These are phyloP conservation scores for Cymbopogon flexuosus DNA, from an alignment of 202 grass and related monocot species.

Conservation along the genomic window DNA sequence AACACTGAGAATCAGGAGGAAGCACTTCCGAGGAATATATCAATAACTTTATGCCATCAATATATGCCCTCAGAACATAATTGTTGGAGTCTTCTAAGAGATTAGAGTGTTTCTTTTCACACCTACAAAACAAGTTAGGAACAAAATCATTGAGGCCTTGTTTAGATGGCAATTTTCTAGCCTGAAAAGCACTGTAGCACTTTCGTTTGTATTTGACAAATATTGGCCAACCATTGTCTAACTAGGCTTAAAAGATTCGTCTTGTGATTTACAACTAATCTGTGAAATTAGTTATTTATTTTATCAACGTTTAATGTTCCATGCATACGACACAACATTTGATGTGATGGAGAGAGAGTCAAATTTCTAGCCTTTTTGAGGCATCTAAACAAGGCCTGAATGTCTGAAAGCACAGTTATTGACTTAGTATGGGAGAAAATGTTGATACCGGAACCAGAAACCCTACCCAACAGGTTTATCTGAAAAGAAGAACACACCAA, in stretches of 20 bases:
- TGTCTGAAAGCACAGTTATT: not conserved
- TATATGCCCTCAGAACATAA: conserved; percentile 40
- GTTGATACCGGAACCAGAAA: not conserved
- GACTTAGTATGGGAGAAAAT: not conserved
- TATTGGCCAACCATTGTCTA: too few species aligned
- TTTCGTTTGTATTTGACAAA: too few species aligned
- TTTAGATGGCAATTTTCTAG: too few species aligned
- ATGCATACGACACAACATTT: too few species aligned
- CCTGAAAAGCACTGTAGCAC: too few species aligned
- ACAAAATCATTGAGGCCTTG: not conserved
- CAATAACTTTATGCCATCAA: conserved; percentile 46
- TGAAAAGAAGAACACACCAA: conserved; percentile 47
- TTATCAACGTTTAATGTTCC: too few species aligned
- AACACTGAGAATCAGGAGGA: conserved; percentile 43
- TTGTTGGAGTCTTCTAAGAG: conserved; percentile 25
- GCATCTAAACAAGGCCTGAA: not conserved
- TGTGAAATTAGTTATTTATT: too few species aligned
- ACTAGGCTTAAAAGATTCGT: too few species aligned
- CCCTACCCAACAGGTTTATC: conserved; percentile 25
- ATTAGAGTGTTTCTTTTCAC: conserved; percentile 6
- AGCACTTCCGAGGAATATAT: conserved; percentile 56
- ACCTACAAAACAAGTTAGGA: conserved; percentile 12
- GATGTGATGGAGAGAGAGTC: too few species aligned
- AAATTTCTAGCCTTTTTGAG: too few species aligned
- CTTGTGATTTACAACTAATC: too few species aligned